Percentiles rank a stretch among this genome's conserved stretches.
Conservation (phyloP, 108 stramenopile species). For the Nitzschia inconspicua region DNA sequence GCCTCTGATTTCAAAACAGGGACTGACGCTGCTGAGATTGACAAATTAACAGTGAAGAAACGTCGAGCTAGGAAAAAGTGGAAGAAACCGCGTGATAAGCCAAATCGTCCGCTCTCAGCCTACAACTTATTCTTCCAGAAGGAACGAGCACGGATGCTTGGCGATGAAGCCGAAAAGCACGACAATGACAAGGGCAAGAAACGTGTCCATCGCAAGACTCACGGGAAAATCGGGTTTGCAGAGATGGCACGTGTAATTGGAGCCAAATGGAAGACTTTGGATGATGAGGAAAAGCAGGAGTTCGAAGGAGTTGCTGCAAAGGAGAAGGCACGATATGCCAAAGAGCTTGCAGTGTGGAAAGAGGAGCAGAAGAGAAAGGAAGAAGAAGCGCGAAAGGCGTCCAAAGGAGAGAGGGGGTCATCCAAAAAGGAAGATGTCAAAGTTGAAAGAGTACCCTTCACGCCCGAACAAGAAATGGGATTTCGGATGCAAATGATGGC, state of each 20-base stretch:
- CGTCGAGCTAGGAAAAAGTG: slow-evolving; percentile 27
- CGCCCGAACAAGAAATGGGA: not conserved
- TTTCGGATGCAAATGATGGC: slow-evolving; percentile 10
- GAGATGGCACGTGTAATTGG: slow-evolving; percentile 70
- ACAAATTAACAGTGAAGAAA: slow-evolving; percentile 13
- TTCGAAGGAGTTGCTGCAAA: slow-evolving; percentile 24
- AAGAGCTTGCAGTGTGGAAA: slow-evolving; percentile 33
- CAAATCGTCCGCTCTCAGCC: slow-evolving; percentile 33
- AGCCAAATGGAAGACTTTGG: slow-evolving; percentile 47
- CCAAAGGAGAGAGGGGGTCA: too few species aligned
- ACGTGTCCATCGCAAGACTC: slow-evolving; percentile 68
- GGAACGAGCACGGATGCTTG: slow-evolving; percentile 32
- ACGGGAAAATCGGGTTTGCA: slow-evolving; percentile 76
- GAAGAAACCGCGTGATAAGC: slow-evolving; percentile 40
- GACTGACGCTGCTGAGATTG: not conserved
- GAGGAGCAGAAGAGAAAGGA: slow-evolving; percentile 23
- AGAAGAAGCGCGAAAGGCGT: not conserved
- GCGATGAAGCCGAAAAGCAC: slow-evolving; percentile 19
- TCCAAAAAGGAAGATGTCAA: not conserved
- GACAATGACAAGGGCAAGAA: slow-evolving; percentile 29
- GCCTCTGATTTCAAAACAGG: not conserved
- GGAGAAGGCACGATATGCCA: slow-evolving; percentile 36
- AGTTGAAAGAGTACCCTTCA: not conserved
- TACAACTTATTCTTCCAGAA: slow-evolving; percentile 41
- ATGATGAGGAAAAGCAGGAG: slow-evolving; percentile 6